These are phyloP conservation scores for Actinidia arguta DNA, from an alignment of 179 eudicot species.

Conservation along the genomic window DNA sequence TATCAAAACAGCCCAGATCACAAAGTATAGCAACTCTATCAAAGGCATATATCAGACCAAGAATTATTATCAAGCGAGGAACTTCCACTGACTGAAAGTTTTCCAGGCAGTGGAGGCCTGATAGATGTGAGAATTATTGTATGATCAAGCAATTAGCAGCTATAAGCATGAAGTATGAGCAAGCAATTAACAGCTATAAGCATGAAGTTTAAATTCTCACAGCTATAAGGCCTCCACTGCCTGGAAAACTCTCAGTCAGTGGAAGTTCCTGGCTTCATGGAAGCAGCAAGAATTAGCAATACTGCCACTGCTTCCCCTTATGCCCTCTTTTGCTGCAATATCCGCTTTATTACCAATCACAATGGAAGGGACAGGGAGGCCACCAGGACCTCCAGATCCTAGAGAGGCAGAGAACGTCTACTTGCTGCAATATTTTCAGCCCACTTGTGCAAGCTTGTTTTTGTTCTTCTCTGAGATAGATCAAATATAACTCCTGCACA, in stretches of 20 bases:
- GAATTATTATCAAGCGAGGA: conserved; percentile 87
- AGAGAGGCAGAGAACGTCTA: conserved; percentile 91
- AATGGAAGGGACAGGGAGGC: conserved; percentile 93
- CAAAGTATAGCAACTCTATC: neutral
- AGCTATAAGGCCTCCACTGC: conserved; percentile 78
- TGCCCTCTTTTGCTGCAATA: conserved; percentile 82
- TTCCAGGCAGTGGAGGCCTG: conserved; percentile 86
- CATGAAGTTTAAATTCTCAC: conserved; percentile 45
- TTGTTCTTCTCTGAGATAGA: conserved; percentile 91
- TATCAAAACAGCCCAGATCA: no score
- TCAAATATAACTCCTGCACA: conserved; percentile 90
- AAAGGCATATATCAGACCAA: neutral
- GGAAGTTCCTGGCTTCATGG: conserved; percentile 90
- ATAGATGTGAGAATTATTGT: conserved; percentile 53
- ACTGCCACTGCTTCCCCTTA: conserved; percentile 88
- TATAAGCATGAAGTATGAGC: no score
- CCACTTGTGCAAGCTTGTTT: conserved; percentile 89
- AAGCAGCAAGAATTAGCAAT: conserved; percentile 95
- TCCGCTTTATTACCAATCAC: conserved; percentile 94
- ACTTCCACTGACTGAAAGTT: conserved; percentile 86
- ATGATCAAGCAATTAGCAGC: no score
- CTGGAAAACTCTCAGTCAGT: conserved; percentile 88
- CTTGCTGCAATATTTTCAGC: conserved; percentile 83
- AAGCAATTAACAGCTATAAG: neutral
- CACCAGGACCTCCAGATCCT: conserved; percentile 90